phyloP scores from a whole-genome alignment of 2,329 filamentous ascomycete species.

The Fusarium luffae region DNA sequence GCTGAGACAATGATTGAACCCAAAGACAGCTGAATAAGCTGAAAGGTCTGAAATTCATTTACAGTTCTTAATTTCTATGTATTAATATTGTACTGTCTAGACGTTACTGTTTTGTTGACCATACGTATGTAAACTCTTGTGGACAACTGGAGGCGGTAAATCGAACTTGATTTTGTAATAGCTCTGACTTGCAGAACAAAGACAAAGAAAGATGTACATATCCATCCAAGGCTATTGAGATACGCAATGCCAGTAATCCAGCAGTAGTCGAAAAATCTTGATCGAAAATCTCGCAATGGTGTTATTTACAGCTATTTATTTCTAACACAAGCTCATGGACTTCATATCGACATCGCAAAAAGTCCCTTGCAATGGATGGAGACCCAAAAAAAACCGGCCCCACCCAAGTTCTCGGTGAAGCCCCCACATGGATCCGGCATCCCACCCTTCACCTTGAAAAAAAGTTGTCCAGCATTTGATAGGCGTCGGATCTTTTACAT shows the following conservation, averaged over 20 bases:
- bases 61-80: not conserved
- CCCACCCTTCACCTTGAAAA: slow-evolving; percentile 42
- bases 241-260: too few relatives aligned
- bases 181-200: not conserved
- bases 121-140: not conserved
- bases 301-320: too few relatives aligned
- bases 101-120: not conserved
- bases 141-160: not conserved
- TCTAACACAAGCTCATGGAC: not conserved
- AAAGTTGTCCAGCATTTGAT: slow-evolving; percentile 37
- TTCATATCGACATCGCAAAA: not conserved
- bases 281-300: too few relatives aligned
- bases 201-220: not conserved
- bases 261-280: too few relatives aligned
- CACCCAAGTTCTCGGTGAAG: slow-evolving; percentile 28
- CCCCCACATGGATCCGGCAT: slow-evolving; percentile 40
- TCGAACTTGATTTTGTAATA: not conserved
- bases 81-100: not conserved
- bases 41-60: not conserved
- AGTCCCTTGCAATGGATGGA: slow-evolving; percentile 8
- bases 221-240: not conserved
- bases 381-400: slow-evolving; percentile 9
- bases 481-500: slow-evolving; percentile 11
- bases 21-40: slow-evolving; percentile 27
- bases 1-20: slow-evolving; percentile 24